A percentile compares a stretch with the other conserved stretches of the same genome.
phyloP scores from a whole-genome alignment of 2,329 filamentous ascomycete genomes.

The Fusarium compactum region DNA sequence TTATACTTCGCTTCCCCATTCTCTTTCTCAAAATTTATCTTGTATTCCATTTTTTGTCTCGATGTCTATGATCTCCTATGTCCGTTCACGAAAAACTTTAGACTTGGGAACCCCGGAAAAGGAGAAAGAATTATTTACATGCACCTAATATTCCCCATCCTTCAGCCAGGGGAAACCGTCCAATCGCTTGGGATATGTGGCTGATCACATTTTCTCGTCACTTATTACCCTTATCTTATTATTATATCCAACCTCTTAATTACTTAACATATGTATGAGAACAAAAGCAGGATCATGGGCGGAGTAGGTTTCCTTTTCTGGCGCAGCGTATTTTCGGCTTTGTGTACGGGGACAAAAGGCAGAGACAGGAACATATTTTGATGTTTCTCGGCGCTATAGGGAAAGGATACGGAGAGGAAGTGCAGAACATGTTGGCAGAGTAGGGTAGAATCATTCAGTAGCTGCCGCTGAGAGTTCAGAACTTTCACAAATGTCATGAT shows the following conservation, averaged over 20 bases:
- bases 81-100: constrained; percentile 45
- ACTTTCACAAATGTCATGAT: constrained; percentile 16
- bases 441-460: constrained; percentile 5
- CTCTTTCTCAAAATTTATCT: constrained; percentile 28
- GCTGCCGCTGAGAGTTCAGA: constrained; percentile 1
- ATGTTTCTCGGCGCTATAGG: constrained; percentile 15
- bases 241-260: constrained; percentile 34
- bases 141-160: constrained; percentile 45
- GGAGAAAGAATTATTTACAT: constrained; percentile 46
- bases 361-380: constrained; percentile 17
- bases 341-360: constrained; percentile 28
- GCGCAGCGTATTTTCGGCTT: constrained; percentile 38
- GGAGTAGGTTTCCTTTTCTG: constrained; percentile 34
- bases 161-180: constrained; percentile 41
- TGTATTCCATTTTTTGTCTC: constrained; percentile 32
- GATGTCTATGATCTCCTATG: constrained; percentile 46
- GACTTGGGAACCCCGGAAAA: constrained; percentile 46
- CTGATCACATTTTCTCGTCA: constrained; percentile 41
- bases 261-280: constrained; percentile 30
- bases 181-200: constrained; percentile 44
- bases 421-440: constrained; percentile 11
- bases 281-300: constrained; percentile 25
- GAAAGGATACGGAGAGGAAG: constrained; percentile 6
- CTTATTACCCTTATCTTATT: constrained; percentile 36
- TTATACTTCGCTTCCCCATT: constrained; percentile 34